A percentile compares a stretch with the other conserved stretches of the same genome.
Conservation (phyloP, 257 asterid species). For the Oldenlandia corymbosa region DNA sequence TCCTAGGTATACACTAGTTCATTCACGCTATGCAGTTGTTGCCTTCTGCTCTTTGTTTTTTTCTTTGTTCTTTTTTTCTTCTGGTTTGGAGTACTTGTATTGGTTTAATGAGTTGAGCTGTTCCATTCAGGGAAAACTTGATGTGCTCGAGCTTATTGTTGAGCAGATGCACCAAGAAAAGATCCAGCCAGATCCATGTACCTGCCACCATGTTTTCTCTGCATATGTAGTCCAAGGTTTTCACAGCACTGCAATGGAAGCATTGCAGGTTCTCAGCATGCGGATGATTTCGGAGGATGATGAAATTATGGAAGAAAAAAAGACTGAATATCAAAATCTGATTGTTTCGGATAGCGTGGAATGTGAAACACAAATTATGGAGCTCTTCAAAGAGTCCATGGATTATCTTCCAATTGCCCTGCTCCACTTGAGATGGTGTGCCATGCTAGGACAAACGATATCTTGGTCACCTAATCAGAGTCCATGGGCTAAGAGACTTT, state of each 20-base stretch:
- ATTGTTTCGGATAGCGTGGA: conserved; percentile 44
- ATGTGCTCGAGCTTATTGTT: conserved; percentile 60
- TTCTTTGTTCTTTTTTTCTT: no score
- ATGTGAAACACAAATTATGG: conserved; percentile 42
- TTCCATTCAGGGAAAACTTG: conserved; percentile 60
- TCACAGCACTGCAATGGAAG: conserved; percentile 72
- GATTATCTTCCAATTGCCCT: conserved; percentile 48
- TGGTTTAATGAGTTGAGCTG: conserved; percentile 7
- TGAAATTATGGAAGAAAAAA: conserved; percentile 37
- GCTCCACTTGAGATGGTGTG: conserved; percentile 72
- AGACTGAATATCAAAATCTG: conserved; percentile 42
- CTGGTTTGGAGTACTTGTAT: no score
- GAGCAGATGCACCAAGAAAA: conserved; percentile 67
- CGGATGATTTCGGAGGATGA: conserved; percentile 66
- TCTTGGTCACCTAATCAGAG: conserved; percentile 63
- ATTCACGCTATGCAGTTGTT: no score
- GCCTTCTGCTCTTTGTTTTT: no score
- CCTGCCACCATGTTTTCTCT: conserved; percentile 60
- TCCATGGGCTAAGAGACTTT: conserved; percentile 66
- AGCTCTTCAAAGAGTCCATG: conserved; percentile 39
- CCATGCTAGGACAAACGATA: conserved; percentile 35
- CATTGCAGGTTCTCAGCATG: conserved; percentile 72
- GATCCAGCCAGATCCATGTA: conserved; percentile 73
- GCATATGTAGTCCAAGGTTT: conserved; percentile 54
- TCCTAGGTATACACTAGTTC: no score